Conservation (phyloP, 2,329 filamentous ascomycete genomes). For the Sarocladium oryzae region DNA sequence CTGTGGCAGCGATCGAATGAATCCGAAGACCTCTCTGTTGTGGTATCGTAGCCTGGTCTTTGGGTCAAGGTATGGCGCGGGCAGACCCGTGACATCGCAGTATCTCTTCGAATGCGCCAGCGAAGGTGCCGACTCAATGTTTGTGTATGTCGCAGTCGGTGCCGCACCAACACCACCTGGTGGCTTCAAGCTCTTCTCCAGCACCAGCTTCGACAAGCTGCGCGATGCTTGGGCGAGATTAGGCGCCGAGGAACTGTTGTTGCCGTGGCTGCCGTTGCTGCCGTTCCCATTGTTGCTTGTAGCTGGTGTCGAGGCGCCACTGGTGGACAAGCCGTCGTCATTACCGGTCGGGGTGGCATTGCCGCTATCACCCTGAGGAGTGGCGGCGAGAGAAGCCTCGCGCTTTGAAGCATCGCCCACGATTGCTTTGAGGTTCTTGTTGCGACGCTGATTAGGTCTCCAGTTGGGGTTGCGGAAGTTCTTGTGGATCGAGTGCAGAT, state of each 20-base stretch:
- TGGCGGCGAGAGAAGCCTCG: slow-evolving; percentile 83
- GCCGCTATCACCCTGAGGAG: slow-evolving; percentile 68
- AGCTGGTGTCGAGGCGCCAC: slow-evolving; percentile 51
- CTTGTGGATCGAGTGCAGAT: slow-evolving; percentile 80
- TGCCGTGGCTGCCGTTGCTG: neutral
- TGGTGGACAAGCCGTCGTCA: slow-evolving; percentile 50
- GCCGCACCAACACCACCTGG: slow-evolving; percentile 29
- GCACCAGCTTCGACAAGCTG: slow-evolving; percentile 77
- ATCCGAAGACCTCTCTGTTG: slow-evolving; percentile 82
- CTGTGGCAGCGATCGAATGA: slow-evolving; percentile 74
- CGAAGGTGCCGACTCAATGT: slow-evolving; percentile 90
- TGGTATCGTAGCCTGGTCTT: slow-evolving; percentile 93
- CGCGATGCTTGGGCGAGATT: slow-evolving; percentile 88
- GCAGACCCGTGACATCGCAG: slow-evolving; percentile 90
- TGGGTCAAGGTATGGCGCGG: slow-evolving; percentile 88
- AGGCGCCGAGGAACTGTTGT: slow-evolving; percentile 32
- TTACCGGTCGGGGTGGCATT: slow-evolving; percentile 53
- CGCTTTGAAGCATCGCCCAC: slow-evolving; percentile 81
- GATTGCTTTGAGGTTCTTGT: slow-evolving; percentile 98
- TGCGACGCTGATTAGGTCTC: slow-evolving; percentile 90
- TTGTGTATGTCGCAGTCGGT: slow-evolving; percentile 82
- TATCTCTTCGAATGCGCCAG: slow-evolving; percentile 81
- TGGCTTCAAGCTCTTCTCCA: slow-evolving; percentile 67
- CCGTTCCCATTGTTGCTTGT: slow-evolving; percentile 28
- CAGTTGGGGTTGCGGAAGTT: slow-evolving; percentile 85